These are phyloP conservation scores for Leccinum subrobustum DNA, from an alignment of 1,284 basidiomycete species.

Conservation along the genomic window DNA sequence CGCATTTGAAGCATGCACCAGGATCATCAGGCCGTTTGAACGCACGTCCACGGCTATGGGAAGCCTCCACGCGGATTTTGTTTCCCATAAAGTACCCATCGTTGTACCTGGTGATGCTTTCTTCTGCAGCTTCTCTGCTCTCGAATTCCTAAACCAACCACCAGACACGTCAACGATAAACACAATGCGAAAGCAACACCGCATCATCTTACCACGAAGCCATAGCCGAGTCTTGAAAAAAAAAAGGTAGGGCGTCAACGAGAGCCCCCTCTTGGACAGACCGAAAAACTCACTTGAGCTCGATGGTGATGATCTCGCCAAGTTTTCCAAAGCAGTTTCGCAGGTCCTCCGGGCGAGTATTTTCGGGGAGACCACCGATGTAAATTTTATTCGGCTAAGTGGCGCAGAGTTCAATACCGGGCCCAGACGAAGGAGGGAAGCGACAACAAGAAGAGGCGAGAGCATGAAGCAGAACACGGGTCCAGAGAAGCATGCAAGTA, in stretches of 20 bases:
- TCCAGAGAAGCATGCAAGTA: slow-evolving; percentile 24
- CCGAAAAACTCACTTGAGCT: slow-evolving; percentile 67
- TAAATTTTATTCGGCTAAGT: slow-evolving; percentile 86
- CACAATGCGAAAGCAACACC: not conserved
- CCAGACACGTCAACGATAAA: not conserved
- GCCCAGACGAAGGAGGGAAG: slow-evolving; percentile 42
- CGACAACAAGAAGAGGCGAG: slow-evolving; percentile 50
- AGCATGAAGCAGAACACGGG: slow-evolving; percentile 21
- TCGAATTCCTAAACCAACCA: slow-evolving; percentile 68
- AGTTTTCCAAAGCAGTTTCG: slow-evolving; percentile 83
- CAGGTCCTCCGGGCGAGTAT: slow-evolving; percentile 79
- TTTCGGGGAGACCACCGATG: slow-evolving; percentile 81
- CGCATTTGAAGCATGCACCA: slow-evolving; percentile 83
- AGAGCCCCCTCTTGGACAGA: not conserved
- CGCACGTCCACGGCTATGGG: slow-evolving; percentile 77
- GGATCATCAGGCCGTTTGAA: slow-evolving; percentile 75
- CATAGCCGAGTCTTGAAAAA: slow-evolving; percentile 62
- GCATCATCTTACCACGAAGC: slow-evolving; percentile 68
- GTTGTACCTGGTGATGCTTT: slow-evolving; percentile 81
- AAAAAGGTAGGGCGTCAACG: slow-evolving; percentile 9
- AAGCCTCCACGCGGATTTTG: slow-evolving; percentile 81
- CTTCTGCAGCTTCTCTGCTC: slow-evolving; percentile 72
- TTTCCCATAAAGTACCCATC: slow-evolving; percentile 87
- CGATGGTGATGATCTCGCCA: slow-evolving; percentile 71
- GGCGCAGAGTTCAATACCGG: slow-evolving; percentile 64